Percentiles rank a stretch among this genome's conserved stretches.
Conservation (phyloP, 192 early-diverging fungal genomes). For the Coemansia sp. region DNA sequence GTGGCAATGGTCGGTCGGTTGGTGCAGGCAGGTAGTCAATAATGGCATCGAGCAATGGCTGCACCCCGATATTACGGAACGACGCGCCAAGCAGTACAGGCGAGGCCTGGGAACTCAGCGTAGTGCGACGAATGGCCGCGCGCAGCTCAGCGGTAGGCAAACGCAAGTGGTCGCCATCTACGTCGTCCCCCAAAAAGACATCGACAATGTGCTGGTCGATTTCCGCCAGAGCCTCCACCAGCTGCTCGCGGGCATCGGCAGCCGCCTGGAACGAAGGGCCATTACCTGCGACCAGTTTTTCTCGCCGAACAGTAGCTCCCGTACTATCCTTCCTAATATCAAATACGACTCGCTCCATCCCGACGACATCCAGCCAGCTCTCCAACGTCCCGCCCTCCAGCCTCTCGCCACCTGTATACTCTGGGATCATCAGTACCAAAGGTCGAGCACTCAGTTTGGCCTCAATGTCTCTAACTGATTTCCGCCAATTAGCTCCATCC, state of each 20-base stretch:
- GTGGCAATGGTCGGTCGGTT: slow-evolving; percentile 61
- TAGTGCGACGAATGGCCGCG: slow-evolving; percentile 71
- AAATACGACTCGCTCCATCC: slow-evolving; percentile 58
- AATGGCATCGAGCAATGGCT: slow-evolving; percentile 89
- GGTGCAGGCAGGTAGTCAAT: slow-evolving; percentile 86
- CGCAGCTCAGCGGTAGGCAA: slow-evolving; percentile 66
- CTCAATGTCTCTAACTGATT: slow-evolving; percentile 54
- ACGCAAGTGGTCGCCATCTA: slow-evolving; percentile 73
- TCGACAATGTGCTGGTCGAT: slow-evolving; percentile 86
- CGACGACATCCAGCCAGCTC: slow-evolving; percentile 74
- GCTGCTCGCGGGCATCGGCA: slow-evolving; percentile 60
- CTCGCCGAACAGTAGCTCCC: slow-evolving; percentile 26
- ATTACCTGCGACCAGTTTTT: background rate
- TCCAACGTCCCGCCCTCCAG: slow-evolving; percentile 57
- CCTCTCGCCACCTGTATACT: slow-evolving; percentile 17
- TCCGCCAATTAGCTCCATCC: slow-evolving; percentile 62
- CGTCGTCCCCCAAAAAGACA: slow-evolving; percentile 66
- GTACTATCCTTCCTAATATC: slow-evolving; percentile 21
- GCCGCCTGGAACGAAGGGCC: slow-evolving; percentile 56
- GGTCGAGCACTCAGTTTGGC: slow-evolving; percentile 68
- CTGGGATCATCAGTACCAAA: slow-evolving; percentile 75
- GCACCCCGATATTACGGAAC: slow-evolving; percentile 90
- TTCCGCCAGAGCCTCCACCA: slow-evolving; percentile 84
- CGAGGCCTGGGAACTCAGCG: slow-evolving; percentile 66
- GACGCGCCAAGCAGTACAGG: slow-evolving; percentile 90